Evolutionary conservation across 306 rosid genomes (phyloP).

Genomic region (Quercus variabilis): DNA sequence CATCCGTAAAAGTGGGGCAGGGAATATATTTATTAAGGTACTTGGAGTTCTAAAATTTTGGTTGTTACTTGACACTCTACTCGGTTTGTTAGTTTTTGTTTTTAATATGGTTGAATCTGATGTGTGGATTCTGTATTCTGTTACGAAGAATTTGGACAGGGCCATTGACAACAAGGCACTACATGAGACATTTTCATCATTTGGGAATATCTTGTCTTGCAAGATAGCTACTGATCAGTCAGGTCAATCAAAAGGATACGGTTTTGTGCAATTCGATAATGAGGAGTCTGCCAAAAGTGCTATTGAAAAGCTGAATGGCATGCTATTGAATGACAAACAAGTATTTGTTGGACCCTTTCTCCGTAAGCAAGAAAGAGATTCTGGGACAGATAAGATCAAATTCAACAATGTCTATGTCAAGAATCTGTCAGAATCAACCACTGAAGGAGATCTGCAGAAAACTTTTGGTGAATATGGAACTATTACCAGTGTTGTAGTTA

Average conservation of each 20-base stretch:
- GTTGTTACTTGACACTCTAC: not conserved
- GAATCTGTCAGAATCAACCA: conserved; percentile 47
- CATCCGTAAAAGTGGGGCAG: conserved; percentile 63
- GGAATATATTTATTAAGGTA: conserved; percentile 68
- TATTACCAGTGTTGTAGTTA: conserved; percentile 43
- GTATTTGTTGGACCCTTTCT: conserved; percentile 69
- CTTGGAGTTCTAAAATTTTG: not conserved
- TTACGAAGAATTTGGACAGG: conserved; percentile 76
- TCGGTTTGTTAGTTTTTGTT: not conserved
- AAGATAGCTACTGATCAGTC: conserved; percentile 41
- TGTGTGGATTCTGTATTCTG: conserved; percentile 6
- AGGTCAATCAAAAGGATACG: conserved; percentile 52
- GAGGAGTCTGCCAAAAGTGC: conserved; percentile 67
- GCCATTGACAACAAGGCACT: conserved; percentile 66
- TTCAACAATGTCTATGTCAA: conserved; percentile 67
- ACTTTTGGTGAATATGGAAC: conserved; percentile 25
- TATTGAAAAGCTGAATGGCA: conserved; percentile 60
- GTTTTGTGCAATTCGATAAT: conserved; percentile 67
- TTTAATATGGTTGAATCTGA: conserved; percentile 1
- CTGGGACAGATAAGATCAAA: conserved; percentile 32
- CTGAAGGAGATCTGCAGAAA: conserved; percentile 49
- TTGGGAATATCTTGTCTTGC: conserved; percentile 63
- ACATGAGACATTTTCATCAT: conserved; percentile 64
- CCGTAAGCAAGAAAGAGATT: conserved; percentile 60
- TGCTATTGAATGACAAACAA: conserved; percentile 66